Evolutionary conservation across 805 yeast genomes (phyloP), one percentile per base, ranked within the genome.

Genomic region (Sungouiella thailandica): DNA sequence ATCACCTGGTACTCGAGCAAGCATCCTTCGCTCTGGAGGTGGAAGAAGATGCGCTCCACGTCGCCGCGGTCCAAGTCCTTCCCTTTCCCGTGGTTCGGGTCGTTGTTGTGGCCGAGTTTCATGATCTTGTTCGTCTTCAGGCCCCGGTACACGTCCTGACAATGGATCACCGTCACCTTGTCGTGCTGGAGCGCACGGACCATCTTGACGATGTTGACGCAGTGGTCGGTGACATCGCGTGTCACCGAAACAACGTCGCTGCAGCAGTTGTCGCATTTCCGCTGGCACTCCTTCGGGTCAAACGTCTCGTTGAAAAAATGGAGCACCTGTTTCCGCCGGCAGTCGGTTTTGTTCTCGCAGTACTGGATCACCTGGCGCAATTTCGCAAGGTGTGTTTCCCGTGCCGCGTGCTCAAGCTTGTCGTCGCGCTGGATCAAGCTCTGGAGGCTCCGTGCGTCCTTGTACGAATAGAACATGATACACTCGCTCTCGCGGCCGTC

Each of bases 261-360:
- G 35, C 49, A 48, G 65, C 98, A 90, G 53, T 88, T 88, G 60
- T 93, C 98, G 65, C 98, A 93, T 41, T 77, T 72, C 39, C 76
- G 74, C 10, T 64, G 57, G 54, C 98, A 93, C 12, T 70, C 61
- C 15, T 56, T 62, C 7, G 82, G 68, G 40, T 84, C 76, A 52
- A 90, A 89, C 5, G 61, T 62, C 53, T 93, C 98, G 57, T 86
- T 85, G 62, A 93, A 93, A 52, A 89, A 93, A 32, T 85, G 90
- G 32, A 93, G 65, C 3, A 93, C 95, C 47, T 88, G 89, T 47
- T 79, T 76, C 41, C 97, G 71, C 35, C 98, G 74, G 55, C 98
- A 93, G 55, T 89, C 97, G 3, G 89, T 79, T 8, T 72, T 70
- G 55, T 93, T 90, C 41, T 89, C 96, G 60, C 97, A 90, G 53